Percentiles rank a stretch among this genome's conserved stretches.
These are phyloP conservation scores for Tagetes erecta DNA, from an alignment of 129 eudicot genomes.

Conservation along the genomic window DNA sequence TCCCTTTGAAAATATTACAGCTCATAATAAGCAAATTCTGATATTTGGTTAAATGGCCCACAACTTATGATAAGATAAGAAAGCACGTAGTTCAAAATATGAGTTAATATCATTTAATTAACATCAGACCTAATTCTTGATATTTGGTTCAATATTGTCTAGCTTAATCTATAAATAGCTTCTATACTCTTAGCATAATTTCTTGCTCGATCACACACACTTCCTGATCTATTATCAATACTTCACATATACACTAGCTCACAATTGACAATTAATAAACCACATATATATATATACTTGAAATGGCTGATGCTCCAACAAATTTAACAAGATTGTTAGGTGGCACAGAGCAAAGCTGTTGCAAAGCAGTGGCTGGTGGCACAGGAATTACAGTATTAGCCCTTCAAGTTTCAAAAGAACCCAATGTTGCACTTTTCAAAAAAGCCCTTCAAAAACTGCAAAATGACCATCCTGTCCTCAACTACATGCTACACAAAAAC, in stretches of 20 bases:
- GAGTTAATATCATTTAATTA: slow-evolving; percentile 29
- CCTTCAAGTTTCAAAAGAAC: slow-evolving; percentile 47
- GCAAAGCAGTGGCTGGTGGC: slow-evolving; percentile 46
- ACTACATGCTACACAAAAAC: slow-evolving; percentile 48
- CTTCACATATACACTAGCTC: not conserved
- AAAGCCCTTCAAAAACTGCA: slow-evolving; percentile 49
- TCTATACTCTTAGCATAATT: not conserved
- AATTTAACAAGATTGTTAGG: slow-evolving; percentile 36
- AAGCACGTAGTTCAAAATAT: slow-evolving; percentile 9
- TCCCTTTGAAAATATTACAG: too few species aligned
- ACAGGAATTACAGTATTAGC: slow-evolving; percentile 52
- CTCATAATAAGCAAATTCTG: too few species aligned
- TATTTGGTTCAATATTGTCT: not conserved
- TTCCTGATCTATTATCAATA: not conserved
- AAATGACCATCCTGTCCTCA: slow-evolving; percentile 56
- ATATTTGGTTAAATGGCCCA: not conserved
- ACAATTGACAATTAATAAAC: not conserved
- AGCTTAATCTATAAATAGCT: slow-evolving; percentile 19
- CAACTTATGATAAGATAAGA: not conserved
- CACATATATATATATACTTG: too few species aligned
- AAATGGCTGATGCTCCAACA: slow-evolving; percentile 20
- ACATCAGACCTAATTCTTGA: slow-evolving; percentile 30
- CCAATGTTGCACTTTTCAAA: slow-evolving; percentile 29
- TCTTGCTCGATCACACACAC: not conserved
- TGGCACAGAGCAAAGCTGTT: slow-evolving; percentile 48